Conservation (phyloP, 2,329 filamentous ascomycete species). For the Aspergillus cejpii region DNA sequence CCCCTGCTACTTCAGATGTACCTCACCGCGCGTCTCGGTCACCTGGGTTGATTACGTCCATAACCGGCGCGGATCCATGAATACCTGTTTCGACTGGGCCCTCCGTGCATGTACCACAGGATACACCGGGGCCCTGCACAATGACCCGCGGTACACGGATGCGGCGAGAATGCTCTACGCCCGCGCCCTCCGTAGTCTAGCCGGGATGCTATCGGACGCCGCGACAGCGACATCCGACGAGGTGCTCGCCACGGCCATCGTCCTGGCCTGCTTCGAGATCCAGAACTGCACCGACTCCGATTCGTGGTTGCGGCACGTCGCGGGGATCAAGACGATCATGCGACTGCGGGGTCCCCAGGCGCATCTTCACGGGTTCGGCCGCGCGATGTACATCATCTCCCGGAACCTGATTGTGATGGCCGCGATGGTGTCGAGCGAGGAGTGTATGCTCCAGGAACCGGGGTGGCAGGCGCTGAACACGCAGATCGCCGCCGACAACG, state of each 20-base stretch:
- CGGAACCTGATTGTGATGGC: constrained; percentile 33
- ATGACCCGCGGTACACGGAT: constrained; percentile 21
- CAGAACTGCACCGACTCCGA: constrained; percentile 32
- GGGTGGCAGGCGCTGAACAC: constrained; percentile 31
- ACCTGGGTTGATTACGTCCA: constrained; percentile 27
- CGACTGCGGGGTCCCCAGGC: constrained; percentile 28
- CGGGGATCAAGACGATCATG: constrained; percentile 32
- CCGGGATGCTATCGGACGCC: constrained; percentile 20
- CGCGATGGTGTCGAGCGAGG: constrained; percentile 27
- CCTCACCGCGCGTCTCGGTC: constrained; percentile 22
- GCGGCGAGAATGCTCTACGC: constrained; percentile 25
- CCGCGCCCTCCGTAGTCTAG: constrained; percentile 26
- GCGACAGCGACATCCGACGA: constrained; percentile 28
- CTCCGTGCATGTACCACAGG: constrained; percentile 17
- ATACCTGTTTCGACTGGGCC: constrained; percentile 20
- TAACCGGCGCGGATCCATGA: constrained; percentile 10
- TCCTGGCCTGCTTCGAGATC: constrained; percentile 35
- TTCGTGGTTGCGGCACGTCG: constrained; percentile 35
- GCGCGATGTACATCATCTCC: constrained; percentile 31
- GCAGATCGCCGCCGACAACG: constrained; percentile 23
- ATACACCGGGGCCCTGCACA: constrained; percentile 15
- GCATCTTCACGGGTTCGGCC: constrained; percentile 31
- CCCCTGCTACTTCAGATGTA: constrained; percentile 27
- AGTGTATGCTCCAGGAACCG: constrained; percentile 32
- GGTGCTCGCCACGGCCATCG: constrained; percentile 30